Conservation (phyloP, 306 rosid genomes). For the Rosa rugosa region DNA sequence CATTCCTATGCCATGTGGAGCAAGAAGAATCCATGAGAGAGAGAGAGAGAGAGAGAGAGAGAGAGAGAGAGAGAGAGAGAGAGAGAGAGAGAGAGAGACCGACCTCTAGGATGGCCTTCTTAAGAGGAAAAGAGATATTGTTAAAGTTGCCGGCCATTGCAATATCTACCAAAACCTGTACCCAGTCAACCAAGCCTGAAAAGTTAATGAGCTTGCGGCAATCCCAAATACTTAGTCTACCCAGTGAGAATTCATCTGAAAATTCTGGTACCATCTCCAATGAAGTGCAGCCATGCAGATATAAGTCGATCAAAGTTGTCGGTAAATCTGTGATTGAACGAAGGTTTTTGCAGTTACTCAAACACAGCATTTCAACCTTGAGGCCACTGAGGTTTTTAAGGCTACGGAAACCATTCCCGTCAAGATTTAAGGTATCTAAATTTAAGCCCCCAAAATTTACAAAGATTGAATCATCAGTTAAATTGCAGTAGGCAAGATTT, state of each 20-base stretch:
- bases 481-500: neutral
- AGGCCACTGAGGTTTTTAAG: neutral
- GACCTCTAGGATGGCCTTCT: conserved; percentile 20
- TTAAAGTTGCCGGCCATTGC: conserved; percentile 5
- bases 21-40: too few relatives aligned
- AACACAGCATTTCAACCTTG: neutral
- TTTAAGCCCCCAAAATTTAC: too few relatives aligned
- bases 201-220: neutral
- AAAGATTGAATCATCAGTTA: neutral
- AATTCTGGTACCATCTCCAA: conserved; percentile 2
- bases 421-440: neutral
- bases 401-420: neutral
- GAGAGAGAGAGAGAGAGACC: neutral
- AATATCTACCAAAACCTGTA: neutral
- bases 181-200: neutral
- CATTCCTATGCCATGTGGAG: conserved; percentile 16
- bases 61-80: neutral
- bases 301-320: neutral
- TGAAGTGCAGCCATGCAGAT: neutral
- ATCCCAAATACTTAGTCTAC: accelerated
- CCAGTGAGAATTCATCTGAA: neutral
- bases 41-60: too few relatives aligned
- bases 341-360: neutral
- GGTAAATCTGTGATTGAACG: conserved; percentile 5
- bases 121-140: neutral